Conservation (phyloP, 2,329 filamentous ascomycete genomes). For the Xylaria sp. region DNA sequence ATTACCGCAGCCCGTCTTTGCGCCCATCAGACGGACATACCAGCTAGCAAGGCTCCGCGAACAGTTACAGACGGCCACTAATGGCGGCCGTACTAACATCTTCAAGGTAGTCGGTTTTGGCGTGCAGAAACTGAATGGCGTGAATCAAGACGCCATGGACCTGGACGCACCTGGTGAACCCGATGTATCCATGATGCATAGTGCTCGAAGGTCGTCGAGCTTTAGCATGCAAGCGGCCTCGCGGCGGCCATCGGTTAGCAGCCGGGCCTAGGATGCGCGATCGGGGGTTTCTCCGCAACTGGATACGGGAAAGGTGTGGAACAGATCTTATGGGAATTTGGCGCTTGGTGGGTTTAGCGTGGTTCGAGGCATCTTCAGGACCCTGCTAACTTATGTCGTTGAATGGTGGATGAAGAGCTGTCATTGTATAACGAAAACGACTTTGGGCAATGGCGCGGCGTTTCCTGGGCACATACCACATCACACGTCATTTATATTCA, state of each 20-base stretch:
- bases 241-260: constrained; percentile 60
- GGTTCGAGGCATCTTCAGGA: background rate
- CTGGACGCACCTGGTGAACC: constrained; percentile 68
- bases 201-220: constrained; percentile 57
- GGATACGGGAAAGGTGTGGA: background rate
- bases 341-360: background rate
- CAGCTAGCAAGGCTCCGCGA: constrained; percentile 72
- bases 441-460: constrained; percentile 25
- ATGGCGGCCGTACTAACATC: constrained; percentile 72
- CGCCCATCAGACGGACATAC: constrained; percentile 72
- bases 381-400: background rate
- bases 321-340: constrained; percentile 2
- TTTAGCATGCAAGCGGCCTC: constrained; percentile 58
- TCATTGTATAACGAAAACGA: constrained; percentile 13
- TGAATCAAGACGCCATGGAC: constrained; percentile 58
- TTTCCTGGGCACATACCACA: constrained; percentile 30
- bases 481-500: constrained; percentile 9
- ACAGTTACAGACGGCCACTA: constrained; percentile 73
- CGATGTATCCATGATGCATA: constrained; percentile 58
- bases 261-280: constrained; percentile 54
- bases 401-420: background rate
- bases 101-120: constrained; percentile 70
- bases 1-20: constrained; percentile 71
- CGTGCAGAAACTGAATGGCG: constrained; percentile 64
- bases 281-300: background rate